Conservation (phyloP, 345 rosid genomes). For the Pistacia integerrima region DNA sequence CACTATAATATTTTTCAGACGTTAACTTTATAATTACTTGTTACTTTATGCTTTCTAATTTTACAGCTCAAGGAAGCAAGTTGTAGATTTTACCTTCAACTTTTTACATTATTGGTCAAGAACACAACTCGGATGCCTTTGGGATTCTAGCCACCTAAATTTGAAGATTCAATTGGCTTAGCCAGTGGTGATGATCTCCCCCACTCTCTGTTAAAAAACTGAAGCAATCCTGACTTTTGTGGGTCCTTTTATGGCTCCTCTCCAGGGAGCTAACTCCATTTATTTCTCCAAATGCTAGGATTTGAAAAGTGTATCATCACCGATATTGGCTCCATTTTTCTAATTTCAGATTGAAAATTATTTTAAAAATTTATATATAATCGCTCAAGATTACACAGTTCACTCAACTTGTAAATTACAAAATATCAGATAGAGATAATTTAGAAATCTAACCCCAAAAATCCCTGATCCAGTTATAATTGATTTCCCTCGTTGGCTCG, state of each 20-base stretch:
- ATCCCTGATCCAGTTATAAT: no score
- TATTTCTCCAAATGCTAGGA: neutral
- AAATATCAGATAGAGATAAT: no score
- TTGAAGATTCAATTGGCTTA: conserved; percentile 5
- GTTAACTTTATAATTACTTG: neutral
- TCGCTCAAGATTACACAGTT: no score
- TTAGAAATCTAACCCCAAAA: no score
- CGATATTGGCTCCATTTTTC: neutral
- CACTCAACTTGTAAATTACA: no score
- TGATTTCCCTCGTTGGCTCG: no score
- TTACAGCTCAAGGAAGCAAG: neutral
- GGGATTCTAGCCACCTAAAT: conserved; percentile 18
- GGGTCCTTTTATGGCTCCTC: conserved; percentile 21
- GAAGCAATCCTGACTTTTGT: conserved; percentile 12
- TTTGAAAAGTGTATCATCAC: neutral
- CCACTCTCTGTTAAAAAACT: conserved; percentile 16
- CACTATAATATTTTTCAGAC: neutral
- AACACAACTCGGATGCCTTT: conserved; percentile 23
- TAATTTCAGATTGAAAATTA: neutral
- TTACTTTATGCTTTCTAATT: neutral
- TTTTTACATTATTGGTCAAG: conserved; percentile 24
- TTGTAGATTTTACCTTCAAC: neutral
- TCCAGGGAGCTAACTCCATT: conserved; percentile 12
- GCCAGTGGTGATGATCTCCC: conserved; percentile 26
- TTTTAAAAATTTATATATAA: no score